phyloP scores from a whole-genome alignment of 2,329 filamentous ascomycete species.

The Aspergillus nomiae region DNA sequence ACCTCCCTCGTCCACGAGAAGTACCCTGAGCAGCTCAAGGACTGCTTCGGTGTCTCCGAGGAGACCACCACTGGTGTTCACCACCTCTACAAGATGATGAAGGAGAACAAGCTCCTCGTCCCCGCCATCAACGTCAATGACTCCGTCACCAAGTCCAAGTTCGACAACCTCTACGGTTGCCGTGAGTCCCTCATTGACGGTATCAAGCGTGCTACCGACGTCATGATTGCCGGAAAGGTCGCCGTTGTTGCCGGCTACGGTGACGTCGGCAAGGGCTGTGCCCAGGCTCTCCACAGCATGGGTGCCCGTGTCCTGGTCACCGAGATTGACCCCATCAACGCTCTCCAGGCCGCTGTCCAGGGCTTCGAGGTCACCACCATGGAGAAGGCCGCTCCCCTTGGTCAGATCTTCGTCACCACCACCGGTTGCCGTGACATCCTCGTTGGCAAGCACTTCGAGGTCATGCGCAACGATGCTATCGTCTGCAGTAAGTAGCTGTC shows the following conservation, averaged over 20 bases:
- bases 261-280: slow-evolving; percentile 99
- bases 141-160: slow-evolving; percentile 99
- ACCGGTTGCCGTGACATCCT: slow-evolving; percentile 99
- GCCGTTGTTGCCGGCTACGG: slow-evolving; percentile 96
- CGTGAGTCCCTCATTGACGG: slow-evolving; percentile 97
- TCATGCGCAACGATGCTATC: slow-evolving; percentile 95
- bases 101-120: slow-evolving; percentile 83
- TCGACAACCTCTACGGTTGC: slow-evolving; percentile 99
- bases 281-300: slow-evolving; percentile 93
- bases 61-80: slow-evolving; percentile 99
- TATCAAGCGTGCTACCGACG: slow-evolving; percentile 99
- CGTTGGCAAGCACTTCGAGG: slow-evolving; percentile 86
- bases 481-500: slow-evolving; percentile 75
- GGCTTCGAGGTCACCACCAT: slow-evolving; percentile 97
- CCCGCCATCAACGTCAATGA: slow-evolving; percentile 99
- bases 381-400: slow-evolving; percentile 86
- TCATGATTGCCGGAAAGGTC: slow-evolving; percentile 99
- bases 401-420: slow-evolving; percentile 99
- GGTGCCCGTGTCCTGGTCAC: slow-evolving; percentile 95
- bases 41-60: slow-evolving; percentile 97
- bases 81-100: slow-evolving; percentile 98
- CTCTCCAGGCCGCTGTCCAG: slow-evolving; percentile 96
- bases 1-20: slow-evolving; percentile 95
- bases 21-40: slow-evolving; percentile 97
- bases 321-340: slow-evolving; percentile 99